phyloP scores from a whole-genome alignment of 805 yeast genomes.

The Candida fluviatilis region DNA sequence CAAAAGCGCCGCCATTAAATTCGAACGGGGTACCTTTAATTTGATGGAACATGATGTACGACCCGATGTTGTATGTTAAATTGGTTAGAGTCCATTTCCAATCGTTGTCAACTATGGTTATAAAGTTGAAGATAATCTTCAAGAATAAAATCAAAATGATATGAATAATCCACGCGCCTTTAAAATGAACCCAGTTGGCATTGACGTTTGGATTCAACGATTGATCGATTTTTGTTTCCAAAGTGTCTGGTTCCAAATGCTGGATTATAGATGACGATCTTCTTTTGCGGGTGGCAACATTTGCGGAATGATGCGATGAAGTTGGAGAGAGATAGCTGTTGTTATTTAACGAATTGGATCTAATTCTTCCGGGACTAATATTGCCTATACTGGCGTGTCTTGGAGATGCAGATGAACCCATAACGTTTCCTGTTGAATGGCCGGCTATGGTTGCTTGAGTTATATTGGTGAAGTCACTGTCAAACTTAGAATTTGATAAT shows the following conservation, averaged over 20 bases:
- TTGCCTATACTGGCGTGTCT: slow-evolving; percentile 2
- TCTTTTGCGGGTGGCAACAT: slow-evolving; percentile 40
- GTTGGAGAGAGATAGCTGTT: slow-evolving; percentile 17
- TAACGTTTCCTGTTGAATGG: not conserved
- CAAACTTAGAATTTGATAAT: not conserved
- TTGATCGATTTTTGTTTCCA: slow-evolving; percentile 91
- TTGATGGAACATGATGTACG: slow-evolving; percentile 93
- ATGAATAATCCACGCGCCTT: slow-evolving; percentile 96
- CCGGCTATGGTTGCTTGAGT: not conserved
- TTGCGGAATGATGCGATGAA: slow-evolving; percentile 23
- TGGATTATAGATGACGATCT: slow-evolving; percentile 87
- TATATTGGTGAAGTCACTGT: not conserved
- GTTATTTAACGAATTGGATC: slow-evolving; percentile 5
- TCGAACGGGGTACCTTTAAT: slow-evolving; percentile 98
- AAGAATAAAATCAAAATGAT: slow-evolving; percentile 73
- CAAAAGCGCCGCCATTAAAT: slow-evolving; percentile 94
- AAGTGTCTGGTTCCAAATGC: slow-evolving; percentile 88
- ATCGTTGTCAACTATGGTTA: slow-evolving; percentile 78
- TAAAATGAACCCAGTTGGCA: slow-evolving; percentile 93
- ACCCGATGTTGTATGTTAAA: slow-evolving; percentile 82
- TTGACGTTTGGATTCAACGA: slow-evolving; percentile 83
- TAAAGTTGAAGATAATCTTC: slow-evolving; percentile 70
- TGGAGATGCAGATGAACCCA: not conserved
- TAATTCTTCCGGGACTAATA: slow-evolving; percentile 6
- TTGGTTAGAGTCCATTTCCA: slow-evolving; percentile 94